phyloP scores from a whole-genome alignment of 2,329 filamentous ascomycete genomes.

The Trichocomaceae sp. region DNA sequence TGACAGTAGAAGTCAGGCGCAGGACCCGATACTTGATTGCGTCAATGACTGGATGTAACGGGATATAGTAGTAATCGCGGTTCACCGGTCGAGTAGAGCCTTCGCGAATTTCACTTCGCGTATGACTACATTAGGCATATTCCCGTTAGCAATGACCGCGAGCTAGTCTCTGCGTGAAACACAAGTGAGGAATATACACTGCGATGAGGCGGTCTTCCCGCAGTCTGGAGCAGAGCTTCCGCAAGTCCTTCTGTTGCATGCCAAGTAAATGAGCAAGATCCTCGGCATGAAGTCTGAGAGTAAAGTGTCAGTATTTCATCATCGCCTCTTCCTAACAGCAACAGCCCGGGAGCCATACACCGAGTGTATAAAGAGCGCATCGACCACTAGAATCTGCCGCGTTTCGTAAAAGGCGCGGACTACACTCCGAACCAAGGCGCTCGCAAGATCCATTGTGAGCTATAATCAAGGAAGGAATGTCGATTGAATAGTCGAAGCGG shows the following conservation, averaged over 20 bases:
- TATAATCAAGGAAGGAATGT: neutral
- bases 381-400: slow-evolving; percentile 72
- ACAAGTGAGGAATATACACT: slow-evolving; percentile 51
- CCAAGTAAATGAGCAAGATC: slow-evolving; percentile 82
- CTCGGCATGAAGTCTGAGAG: slow-evolving; percentile 64
- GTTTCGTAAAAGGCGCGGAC: slow-evolving; percentile 81
- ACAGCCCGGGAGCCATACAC: slow-evolving; percentile 45
- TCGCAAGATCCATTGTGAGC: slow-evolving; percentile 55
- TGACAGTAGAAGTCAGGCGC: slow-evolving; percentile 79
- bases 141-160: slow-evolving; percentile 3
- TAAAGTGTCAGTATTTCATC: slow-evolving; percentile 2
- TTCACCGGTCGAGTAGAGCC: slow-evolving; percentile 75
- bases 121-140: slow-evolving; percentile 46
- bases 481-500: neutral
- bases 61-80: slow-evolving; percentile 94
- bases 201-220: slow-evolving; percentile 79
- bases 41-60: slow-evolving; percentile 89
- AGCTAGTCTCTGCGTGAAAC: slow-evolving; percentile 6
- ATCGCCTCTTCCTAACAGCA: neutral
- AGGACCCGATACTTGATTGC: slow-evolving; percentile 93
- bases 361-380: slow-evolving; percentile 70
- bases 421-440: slow-evolving; percentile 78
- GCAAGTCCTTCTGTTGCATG: slow-evolving; percentile 85
- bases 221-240: slow-evolving; percentile 78
- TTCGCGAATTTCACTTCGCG: slow-evolving; percentile 69